phyloP scores from a whole-genome alignment of 495 filamentous ascomycete species.

The Lasiosphaeria hispida region DNA sequence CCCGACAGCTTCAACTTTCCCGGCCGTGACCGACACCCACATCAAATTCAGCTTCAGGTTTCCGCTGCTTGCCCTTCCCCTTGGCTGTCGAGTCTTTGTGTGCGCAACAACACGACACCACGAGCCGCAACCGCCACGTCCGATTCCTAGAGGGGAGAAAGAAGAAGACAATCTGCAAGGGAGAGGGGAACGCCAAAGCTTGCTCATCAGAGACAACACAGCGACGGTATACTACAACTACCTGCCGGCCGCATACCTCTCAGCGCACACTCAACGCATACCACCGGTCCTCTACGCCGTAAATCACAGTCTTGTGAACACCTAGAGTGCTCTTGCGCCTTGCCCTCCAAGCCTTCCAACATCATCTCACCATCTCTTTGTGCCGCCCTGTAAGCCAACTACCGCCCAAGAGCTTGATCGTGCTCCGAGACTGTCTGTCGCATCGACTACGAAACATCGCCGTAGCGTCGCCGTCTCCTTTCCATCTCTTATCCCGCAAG shows the following conservation, averaged over 20 bases:
- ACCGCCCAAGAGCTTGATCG: neutral
- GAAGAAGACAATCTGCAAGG: constrained; percentile 8
- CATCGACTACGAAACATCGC: neutral
- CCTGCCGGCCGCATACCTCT: too few species aligned
- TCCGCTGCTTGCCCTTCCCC: neutral
- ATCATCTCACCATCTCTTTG: neutral
- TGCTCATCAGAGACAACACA: neutral
- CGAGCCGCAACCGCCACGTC: constrained; percentile 3
- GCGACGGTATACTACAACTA: too few species aligned
- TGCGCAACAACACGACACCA: neutral
- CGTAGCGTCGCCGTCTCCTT: too few species aligned
- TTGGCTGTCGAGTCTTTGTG: constrained; percentile 1
- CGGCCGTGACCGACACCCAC: neutral
- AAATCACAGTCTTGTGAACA: neutral
- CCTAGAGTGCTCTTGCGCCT: neutral
- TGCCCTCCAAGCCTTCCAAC: neutral
- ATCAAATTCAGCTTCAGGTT: neutral
- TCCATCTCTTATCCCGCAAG: too few species aligned
- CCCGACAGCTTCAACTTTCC: neutral
- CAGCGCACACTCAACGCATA: too few species aligned
- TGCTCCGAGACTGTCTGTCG: neutral
- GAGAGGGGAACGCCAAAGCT: neutral
- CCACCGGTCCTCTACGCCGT: too few species aligned
- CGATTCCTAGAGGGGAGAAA: constrained; percentile 1
- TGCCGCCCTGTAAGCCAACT: neutral